These are phyloP conservation scores for Penicillium sp. DNA, from an alignment of 2,329 filamentous ascomycete species.

Conservation along the genomic window DNA sequence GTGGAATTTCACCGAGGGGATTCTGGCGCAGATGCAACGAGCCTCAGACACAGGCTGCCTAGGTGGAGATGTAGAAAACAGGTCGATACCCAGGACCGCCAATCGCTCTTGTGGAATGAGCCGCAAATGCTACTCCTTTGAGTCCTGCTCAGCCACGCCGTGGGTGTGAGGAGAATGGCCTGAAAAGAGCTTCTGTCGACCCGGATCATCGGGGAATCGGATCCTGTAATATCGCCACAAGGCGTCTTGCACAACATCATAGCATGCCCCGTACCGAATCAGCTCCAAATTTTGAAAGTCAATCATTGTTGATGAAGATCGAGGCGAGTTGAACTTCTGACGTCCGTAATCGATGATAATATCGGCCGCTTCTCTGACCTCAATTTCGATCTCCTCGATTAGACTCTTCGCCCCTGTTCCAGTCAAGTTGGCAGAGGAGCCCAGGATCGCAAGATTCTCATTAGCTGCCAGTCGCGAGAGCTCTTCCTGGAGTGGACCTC, in stretches of 20 bases:
- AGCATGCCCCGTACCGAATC: constrained; percentile 31
- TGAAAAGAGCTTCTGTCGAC: constrained; percentile 9
- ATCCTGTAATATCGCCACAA: constrained; percentile 22
- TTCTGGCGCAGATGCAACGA: neutral
- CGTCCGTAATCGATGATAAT: constrained; percentile 34
- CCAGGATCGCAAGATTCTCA: constrained; percentile 25
- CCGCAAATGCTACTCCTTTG: no score
- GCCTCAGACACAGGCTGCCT: neutral
- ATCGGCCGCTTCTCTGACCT: constrained; percentile 29
- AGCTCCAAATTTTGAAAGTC: constrained; percentile 26
- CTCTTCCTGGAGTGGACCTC: constrained; percentile 28
- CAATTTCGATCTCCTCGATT: constrained; percentile 31
- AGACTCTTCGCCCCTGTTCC: constrained; percentile 29
- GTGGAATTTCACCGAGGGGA: constrained; percentile 15
- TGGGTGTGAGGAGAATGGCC: no score
- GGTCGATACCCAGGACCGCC: no score
- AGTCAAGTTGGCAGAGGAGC: constrained; percentile 33
- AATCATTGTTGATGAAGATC: constrained; percentile 30
- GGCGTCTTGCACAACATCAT: constrained; percentile 29
- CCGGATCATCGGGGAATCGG: constrained; percentile 21
- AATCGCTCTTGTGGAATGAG: no score
- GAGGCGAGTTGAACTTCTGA: constrained; percentile 24
- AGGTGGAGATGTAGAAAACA: neutral
- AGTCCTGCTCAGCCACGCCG: no score
- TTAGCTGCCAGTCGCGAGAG: constrained; percentile 23